Evolutionary conservation across 805 yeast genomes (phyloP), one percentile per base, ranked within the genome.

Genomic region (Candida manassasensis): DNA sequence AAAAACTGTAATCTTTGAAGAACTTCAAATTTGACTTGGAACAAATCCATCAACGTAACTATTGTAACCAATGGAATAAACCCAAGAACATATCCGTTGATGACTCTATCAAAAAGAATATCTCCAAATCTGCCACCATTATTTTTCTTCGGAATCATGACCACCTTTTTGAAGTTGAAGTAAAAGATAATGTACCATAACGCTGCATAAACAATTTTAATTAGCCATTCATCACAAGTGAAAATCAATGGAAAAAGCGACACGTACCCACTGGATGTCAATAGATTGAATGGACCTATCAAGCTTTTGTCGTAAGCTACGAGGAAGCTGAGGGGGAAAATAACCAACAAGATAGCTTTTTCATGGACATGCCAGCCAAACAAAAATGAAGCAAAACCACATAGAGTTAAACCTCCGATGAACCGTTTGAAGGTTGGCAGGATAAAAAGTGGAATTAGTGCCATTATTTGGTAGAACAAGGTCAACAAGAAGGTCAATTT

Each of bases 321-420:
- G 18, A 89, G 59, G 53, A 93, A 81, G 5, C 93, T 73, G 56
- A 86, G 79, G 1, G 99, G 99, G 45, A 93, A 75, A 6, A 93
- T 83, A 3, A 90, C 81, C 14, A 89, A 57, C 69, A 93, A 71
- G n/a, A 93, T 77, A 0, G 97, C 97, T 70, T 93, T 93, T 59
- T 93, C 98, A 62, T 93, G 98, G 16, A 93, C 98, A 53, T 93
- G 97, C 97, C 97, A 93, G 4, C 99, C 98, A 60, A 93, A 93
- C 32, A 93, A 61, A 52, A 85, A 93, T 2, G 96, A 84, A 0
- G 96, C 80, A 61, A 77, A 86, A 3, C 94, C 97, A 60, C 97
- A 90, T 32, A 90, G 69, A 0, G 96, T 82, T 48, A 93, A 61
- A 1, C 89, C 76, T 0, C 95, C 96, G 12, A 89, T 57, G 47